A percentile compares a stretch with the other conserved stretches of the same genome.
Conservation (phyloP, 2,329 filamentous ascomycete species). For the Fusarium sp. region DNA sequence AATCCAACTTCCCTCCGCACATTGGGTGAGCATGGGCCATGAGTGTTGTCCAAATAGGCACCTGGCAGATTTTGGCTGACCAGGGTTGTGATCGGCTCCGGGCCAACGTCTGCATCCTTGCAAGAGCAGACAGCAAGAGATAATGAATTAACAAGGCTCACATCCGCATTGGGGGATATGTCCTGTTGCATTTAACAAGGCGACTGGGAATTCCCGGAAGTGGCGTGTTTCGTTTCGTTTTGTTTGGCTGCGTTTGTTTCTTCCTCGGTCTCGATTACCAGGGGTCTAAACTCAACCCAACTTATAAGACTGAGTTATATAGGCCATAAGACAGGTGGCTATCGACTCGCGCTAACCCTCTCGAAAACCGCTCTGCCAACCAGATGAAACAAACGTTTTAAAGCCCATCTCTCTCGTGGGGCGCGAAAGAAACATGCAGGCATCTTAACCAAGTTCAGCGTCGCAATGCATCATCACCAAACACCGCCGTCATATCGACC, state of each 20-base stretch:
- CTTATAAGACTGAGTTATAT: slow-evolving; percentile 40
- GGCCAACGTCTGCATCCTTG: slow-evolving; percentile 13
- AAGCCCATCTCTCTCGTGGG: slow-evolving; percentile 30
- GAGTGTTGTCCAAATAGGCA: slow-evolving; percentile 6
- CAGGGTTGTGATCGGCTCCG: slow-evolving; percentile 23
- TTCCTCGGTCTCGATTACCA: slow-evolving; percentile 20
- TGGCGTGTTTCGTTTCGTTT: slow-evolving; percentile 39
- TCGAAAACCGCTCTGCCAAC: slow-evolving; percentile 36
- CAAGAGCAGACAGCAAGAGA: slow-evolving; percentile 2
- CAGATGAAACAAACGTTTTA: slow-evolving; percentile 40
- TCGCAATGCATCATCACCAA: slow-evolving; percentile 38
- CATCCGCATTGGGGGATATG: slow-evolving; percentile 25
- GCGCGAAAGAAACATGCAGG: slow-evolving; percentile 25
- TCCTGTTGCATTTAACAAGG: slow-evolving; percentile 17
- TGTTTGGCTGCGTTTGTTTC: slow-evolving; percentile 32
- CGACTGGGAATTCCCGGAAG: slow-evolving; percentile 21
- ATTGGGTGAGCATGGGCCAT: slow-evolving; percentile 17
- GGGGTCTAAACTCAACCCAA: slow-evolving; percentile 17
- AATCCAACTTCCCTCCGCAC: slow-evolving; percentile 25
- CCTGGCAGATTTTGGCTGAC: slow-evolving; percentile 10
- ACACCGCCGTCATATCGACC: slow-evolving; percentile 28
- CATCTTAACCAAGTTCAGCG: slow-evolving; percentile 35
- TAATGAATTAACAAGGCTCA: slow-evolving; percentile 1
- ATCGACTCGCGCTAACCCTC: slow-evolving; percentile 35
- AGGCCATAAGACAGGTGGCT: slow-evolving; percentile 42